phyloP scores from a whole-genome alignment of 202 grass and related monocot species.

The Musa balbisiana region DNA sequence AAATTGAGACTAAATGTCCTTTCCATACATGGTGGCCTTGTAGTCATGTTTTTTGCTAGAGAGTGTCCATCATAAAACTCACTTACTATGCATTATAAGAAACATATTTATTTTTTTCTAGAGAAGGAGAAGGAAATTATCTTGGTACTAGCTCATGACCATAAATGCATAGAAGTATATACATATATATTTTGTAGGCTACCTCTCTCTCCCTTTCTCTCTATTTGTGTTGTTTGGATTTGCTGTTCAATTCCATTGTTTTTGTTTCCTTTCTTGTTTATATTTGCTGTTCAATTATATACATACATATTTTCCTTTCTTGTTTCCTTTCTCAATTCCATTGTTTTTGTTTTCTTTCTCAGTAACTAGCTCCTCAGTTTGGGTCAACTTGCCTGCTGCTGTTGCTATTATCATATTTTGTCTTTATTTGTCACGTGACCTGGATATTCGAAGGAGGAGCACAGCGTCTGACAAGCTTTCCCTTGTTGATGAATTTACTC shows the following conservation, averaged over 20 bases:
- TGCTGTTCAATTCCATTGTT: not conserved
- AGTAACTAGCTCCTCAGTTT: conserved; percentile 98
- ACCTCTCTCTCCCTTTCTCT: too few species aligned
- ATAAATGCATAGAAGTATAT: too few species aligned
- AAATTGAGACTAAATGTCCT: not conserved
- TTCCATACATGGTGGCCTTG: not conserved
- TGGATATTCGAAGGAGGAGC: conserved; percentile 66
- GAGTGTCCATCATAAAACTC: too few species aligned
- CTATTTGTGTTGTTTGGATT: too few species aligned
- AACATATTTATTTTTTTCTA: not conserved
- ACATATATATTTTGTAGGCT: too few species aligned
- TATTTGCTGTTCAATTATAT: not conserved
- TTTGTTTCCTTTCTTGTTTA: conserved; percentile 12
- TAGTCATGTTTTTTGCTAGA: not conserved
- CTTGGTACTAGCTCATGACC: too few species aligned
- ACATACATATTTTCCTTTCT: not conserved
- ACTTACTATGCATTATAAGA: not conserved
- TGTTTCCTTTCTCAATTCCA: not conserved
- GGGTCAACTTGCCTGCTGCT: conserved; percentile 83
- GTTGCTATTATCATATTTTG: conserved; percentile 57
- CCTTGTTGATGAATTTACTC: conserved; percentile 18
- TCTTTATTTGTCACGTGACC: conserved; percentile 78
- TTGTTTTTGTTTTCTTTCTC: conserved; percentile 20
- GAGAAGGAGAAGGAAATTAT: not conserved
- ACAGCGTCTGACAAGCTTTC: conserved; percentile 15